These are phyloP conservation scores for Colletotrichum destructivum DNA, from an alignment of 2,329 filamentous ascomycete species.

Conservation along the genomic window DNA sequence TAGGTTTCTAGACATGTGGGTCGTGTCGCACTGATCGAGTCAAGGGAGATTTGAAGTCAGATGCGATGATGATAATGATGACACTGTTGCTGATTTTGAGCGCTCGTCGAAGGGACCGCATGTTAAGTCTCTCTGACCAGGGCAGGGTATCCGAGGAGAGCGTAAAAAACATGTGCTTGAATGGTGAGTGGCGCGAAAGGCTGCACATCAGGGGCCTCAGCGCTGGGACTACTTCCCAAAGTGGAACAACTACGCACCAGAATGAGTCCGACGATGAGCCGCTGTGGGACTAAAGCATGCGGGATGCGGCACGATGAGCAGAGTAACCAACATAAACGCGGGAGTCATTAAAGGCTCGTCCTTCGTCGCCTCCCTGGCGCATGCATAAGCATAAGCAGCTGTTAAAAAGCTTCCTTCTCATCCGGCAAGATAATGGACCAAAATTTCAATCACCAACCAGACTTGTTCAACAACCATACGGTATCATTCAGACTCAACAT, in stretches of 20 bases:
- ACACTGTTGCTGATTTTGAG: neutral
- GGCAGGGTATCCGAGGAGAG: too few relatives aligned
- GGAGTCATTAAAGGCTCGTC: too few relatives aligned
- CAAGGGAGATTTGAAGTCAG: neutral
- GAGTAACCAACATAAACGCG: too few relatives aligned
- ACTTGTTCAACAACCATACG: too few relatives aligned
- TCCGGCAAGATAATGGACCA: too few relatives aligned
- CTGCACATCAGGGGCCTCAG: neutral
- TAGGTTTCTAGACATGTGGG: too few relatives aligned
- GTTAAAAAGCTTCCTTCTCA: too few relatives aligned
- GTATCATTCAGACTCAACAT: neutral
- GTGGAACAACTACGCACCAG: constrained; percentile 5
- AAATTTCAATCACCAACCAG: too few relatives aligned
- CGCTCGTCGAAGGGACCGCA: neutral
- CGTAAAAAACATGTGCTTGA: neutral
- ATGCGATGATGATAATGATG: neutral
- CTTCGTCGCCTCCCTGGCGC: too few relatives aligned
- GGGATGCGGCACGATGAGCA: too few relatives aligned
- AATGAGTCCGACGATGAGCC: neutral
- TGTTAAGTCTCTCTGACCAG: neutral
- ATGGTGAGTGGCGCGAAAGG: neutral
- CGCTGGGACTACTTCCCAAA: constrained; percentile 18
- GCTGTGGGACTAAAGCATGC: too few relatives aligned
- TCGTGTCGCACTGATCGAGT: neutral
- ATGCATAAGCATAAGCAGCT: too few relatives aligned